A percentile compares a stretch with the other conserved stretches of the same genome.
Conservation (phyloP, 2,329 filamentous ascomycete genomes). For the Diaporthe sp. region DNA sequence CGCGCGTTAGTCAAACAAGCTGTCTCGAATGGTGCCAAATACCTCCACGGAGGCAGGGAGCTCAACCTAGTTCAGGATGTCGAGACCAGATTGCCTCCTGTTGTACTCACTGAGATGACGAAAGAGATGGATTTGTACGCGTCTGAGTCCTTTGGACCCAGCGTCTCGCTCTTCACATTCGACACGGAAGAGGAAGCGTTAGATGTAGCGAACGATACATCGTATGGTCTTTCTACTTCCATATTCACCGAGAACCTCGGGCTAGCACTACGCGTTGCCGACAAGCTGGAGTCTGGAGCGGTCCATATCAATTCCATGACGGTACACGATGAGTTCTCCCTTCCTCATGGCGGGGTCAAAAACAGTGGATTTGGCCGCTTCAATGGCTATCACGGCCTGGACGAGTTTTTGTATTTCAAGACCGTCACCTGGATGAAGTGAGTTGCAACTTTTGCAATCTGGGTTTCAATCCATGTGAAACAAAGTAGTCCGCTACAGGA, state of each 20-base stretch:
- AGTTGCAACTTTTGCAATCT: too few species aligned
- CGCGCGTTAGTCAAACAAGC: background rate
- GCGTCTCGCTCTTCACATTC: slow-evolving; percentile 65
- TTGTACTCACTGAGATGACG: slow-evolving; percentile 64
- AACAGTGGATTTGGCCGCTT: slow-evolving; percentile 59
- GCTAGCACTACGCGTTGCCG: slow-evolving; percentile 56
- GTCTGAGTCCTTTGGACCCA: slow-evolving; percentile 72
- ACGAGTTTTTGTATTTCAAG: slow-evolving; percentile 56
- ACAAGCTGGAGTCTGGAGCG: slow-evolving; percentile 63
- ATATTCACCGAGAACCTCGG: slow-evolving; percentile 69
- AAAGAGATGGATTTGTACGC: slow-evolving; percentile 69
- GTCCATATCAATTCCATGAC: slow-evolving; percentile 63
- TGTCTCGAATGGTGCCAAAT: background rate
- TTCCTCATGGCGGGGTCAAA: slow-evolving; percentile 61
- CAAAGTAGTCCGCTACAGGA: too few species aligned
- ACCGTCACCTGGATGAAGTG: slow-evolving; percentile 43
- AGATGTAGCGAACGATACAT: slow-evolving; percentile 70
- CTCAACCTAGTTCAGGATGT: slow-evolving; percentile 36
- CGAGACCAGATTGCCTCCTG: slow-evolving; percentile 56
- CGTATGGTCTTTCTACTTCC: slow-evolving; percentile 69
- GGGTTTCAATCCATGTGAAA: too few species aligned
- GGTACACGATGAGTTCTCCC: slow-evolving; percentile 56
- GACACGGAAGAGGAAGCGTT: slow-evolving; percentile 67
- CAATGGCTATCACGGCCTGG: slow-evolving; percentile 54
- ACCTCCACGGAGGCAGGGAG: background rate